Evolutionary conservation across 306 rosid species (phyloP).

Genomic region (Bauhinia variegata): DNA sequence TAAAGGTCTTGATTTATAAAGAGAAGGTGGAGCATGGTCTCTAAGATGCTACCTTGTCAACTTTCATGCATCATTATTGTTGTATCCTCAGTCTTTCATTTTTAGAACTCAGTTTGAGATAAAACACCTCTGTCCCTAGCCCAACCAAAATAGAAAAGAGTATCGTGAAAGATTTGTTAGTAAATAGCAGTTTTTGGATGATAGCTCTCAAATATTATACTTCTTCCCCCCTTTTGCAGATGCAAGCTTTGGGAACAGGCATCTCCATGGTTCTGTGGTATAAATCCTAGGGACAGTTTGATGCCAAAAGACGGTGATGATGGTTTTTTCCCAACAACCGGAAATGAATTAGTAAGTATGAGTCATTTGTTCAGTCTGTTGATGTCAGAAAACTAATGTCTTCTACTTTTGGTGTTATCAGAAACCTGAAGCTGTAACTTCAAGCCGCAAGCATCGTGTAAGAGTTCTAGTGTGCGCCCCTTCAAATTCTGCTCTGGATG

Average conservation of each 20-base stretch:
- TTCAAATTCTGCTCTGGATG: slow-evolving; percentile 95
- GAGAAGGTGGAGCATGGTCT: no score
- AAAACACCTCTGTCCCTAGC: not conserved
- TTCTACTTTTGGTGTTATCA: slow-evolving; percentile 45
- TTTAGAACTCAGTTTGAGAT: slow-evolving; percentile 5
- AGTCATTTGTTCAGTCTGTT: slow-evolving; percentile 5
- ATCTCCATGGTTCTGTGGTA: slow-evolving; percentile 73
- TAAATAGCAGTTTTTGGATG: slow-evolving; percentile 4
- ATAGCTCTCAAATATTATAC: slow-evolving; percentile 25
- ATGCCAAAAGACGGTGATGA: slow-evolving; percentile 87
- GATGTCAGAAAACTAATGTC: slow-evolving; percentile 29
- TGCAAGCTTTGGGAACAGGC: slow-evolving; percentile 69
- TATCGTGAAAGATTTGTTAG: slow-evolving; percentile 20
- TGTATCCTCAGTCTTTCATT: not conserved
- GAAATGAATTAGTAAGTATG: slow-evolving; percentile 72
- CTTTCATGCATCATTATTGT: not conserved
- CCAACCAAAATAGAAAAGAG: slow-evolving; percentile 14
- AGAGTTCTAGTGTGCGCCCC: slow-evolving; percentile 93
- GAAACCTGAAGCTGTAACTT: slow-evolving; percentile 88
- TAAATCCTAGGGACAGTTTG: slow-evolving; percentile 74
- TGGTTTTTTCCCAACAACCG: slow-evolving; percentile 83
- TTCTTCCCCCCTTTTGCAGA: slow-evolving; percentile 47
- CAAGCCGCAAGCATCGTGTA: slow-evolving; percentile 86
- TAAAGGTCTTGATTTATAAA: no score
- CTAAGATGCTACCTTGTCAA: not conserved